Base-by-base conservation (phyloP, 2,329 filamentous ascomycete species). In the Pestalotiopsis fici region DNA sequence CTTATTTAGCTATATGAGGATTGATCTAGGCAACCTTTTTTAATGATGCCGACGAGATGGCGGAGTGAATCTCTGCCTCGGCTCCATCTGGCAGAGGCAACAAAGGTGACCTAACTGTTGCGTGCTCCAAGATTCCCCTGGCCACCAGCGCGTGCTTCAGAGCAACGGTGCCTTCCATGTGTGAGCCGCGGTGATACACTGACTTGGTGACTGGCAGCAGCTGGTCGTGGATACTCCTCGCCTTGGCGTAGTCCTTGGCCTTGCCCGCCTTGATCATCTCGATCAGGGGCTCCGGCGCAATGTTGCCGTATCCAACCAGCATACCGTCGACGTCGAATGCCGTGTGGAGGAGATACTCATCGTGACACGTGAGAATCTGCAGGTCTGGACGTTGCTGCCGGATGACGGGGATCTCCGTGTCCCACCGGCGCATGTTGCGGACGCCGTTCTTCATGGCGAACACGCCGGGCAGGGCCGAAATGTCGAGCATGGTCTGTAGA, bases 371-470 rank as follows among this genome's bases (percentile, higher is more conserved):
- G 4, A 86, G 76, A 18, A 86, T 82, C 62, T 85, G 83, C 1
- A 87, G 77, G 2, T 84, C 80, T 0, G 84, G 84, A 4, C 83
- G 80, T 71, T 85, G 77, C 28, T 74, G 74, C 61, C 83, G 81
- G 75, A 87, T 85, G 28, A 86, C 79, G 18, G 84, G 85, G 68
- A 87, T 87, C 73, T 87, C 85, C 0, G 83, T 85, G 64, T 87
- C 85, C 85, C 85, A 87, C 21, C 85, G 82, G n/a, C 83, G 80
- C 85, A 87, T 86, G 74, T 87, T 86, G 65, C 85, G 81, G 11
- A 87, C 85, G 23, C 85, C 85, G 69, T 86, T 87, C 80, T 87
- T 87, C 84, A 87, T 87, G 18, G 85, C 85, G 59, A 87, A 85
- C 5, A 85, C 83, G 31, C 85, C 84, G 1, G 84, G 85, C 39